Percentiles rank a stretch among this genome's conserved stretches.
phyloP scores from a whole-genome alignment of 305 asterid species.

The Stenogyne calaminthoides region DNA sequence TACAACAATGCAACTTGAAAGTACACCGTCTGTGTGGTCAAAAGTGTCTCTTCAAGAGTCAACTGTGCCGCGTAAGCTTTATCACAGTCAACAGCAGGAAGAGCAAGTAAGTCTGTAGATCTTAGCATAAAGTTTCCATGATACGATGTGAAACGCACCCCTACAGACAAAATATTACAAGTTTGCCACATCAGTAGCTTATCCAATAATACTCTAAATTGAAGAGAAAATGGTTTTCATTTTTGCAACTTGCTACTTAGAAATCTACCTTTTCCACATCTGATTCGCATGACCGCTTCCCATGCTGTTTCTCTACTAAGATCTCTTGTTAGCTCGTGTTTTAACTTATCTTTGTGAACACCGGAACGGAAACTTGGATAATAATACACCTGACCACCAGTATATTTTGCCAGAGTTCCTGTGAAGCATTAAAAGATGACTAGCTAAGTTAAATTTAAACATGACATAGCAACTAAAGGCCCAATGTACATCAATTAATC shows the following conservation, averaged over 20 bases:
- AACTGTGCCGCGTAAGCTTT: conserved; percentile 97
- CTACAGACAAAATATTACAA: conserved; percentile 46
- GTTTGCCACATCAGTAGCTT: conserved; percentile 31
- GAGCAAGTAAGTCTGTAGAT: conserved; percentile 94
- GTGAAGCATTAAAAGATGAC: conserved; percentile 33
- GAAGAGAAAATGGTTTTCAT: neutral
- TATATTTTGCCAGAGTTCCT: conserved; percentile 97
- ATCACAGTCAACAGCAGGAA: conserved; percentile 98
- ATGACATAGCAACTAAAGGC: conserved; percentile 23
- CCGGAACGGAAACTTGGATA: conserved; percentile 82
- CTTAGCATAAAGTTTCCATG: conserved; percentile 99
- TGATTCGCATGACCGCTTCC: conserved; percentile 97
- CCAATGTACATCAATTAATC: conserved; percentile 1
- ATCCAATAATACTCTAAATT: conserved; percentile 9
- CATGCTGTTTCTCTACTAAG: conserved; percentile 97
- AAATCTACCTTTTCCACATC: conserved; percentile 94
- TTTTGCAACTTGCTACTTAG: conserved; percentile 9
- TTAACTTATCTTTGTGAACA: conserved; percentile 72
- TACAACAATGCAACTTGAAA: conserved; percentile 97
- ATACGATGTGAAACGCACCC: conserved; percentile 95
- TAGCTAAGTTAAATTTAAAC: conserved; percentile 24
- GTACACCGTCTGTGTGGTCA: conserved; percentile 79
- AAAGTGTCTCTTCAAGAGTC: conserved; percentile 89
- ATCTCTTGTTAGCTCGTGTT: conserved; percentile 86
- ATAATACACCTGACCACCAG: conserved; percentile 97